These are phyloP conservation scores for Aspergillus brasiliensis DNA, from an alignment of 2,329 filamentous ascomycete genomes.

Conservation along the genomic window DNA sequence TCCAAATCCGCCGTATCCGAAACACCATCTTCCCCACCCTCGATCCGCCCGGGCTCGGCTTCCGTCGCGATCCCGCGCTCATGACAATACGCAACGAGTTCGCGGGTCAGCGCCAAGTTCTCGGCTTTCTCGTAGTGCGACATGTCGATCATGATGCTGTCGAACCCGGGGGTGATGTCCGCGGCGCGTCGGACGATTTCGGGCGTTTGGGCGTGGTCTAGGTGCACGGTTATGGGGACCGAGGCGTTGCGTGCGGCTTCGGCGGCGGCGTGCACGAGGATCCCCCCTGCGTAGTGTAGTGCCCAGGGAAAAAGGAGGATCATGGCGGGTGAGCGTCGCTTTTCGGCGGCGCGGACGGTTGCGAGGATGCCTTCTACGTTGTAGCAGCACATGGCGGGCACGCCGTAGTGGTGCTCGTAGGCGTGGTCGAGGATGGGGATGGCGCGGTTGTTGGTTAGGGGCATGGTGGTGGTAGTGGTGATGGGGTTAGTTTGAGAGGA, in stretches of 20 bases:
- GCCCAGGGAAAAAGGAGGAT: slow-evolving; percentile 77
- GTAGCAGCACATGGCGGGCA: slow-evolving; percentile 66
- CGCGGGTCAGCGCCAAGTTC: slow-evolving; percentile 65
- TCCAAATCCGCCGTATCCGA: slow-evolving; percentile 66
- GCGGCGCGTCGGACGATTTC: slow-evolving; percentile 64
- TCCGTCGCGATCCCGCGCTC: slow-evolving; percentile 68
- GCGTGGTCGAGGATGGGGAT: slow-evolving; percentile 61
- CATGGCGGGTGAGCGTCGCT: slow-evolving; percentile 67
- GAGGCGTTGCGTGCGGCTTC: slow-evolving; percentile 58
- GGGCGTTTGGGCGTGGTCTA: slow-evolving; percentile 67
- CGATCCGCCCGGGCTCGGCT: slow-evolving; percentile 71
- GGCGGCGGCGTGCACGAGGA: slow-evolving; percentile 59
- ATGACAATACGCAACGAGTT: slow-evolving; percentile 66
- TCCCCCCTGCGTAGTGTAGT: slow-evolving; percentile 63
- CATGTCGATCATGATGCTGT: slow-evolving; percentile 79
- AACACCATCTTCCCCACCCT: slow-evolving; percentile 74
- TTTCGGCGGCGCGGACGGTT: slow-evolving; percentile 68
- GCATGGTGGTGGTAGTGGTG: slow-evolving; percentile 31
- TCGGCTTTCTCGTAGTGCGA: slow-evolving; percentile 70
- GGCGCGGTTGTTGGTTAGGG: slow-evolving; percentile 52
- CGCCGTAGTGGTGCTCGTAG: slow-evolving; percentile 57
- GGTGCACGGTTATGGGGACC: slow-evolving; percentile 65
- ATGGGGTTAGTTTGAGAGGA: background rate
- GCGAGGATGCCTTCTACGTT: slow-evolving; percentile 72
- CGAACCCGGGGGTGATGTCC: slow-evolving; percentile 61